Evolutionary conservation across 75 land plant species (phyloP).

Genomic region (Adiantum capillusveneris): DNA sequence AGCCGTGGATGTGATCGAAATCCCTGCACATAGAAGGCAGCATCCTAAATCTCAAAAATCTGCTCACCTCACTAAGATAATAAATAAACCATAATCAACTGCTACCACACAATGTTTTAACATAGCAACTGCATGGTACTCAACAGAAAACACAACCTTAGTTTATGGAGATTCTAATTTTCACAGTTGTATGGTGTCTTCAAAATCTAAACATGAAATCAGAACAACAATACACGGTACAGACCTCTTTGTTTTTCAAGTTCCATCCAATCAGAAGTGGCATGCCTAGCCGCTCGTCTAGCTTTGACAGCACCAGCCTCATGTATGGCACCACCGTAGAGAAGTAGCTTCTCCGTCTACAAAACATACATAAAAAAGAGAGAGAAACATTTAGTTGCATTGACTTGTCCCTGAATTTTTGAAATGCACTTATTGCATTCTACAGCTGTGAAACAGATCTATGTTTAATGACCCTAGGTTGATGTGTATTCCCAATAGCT

Average conservation of each 20-base stretch:
- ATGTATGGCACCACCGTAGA: conserved; percentile 53
- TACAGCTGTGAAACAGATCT: too few relatives aligned
- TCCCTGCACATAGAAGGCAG: conserved; percentile 24
- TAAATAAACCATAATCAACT: too few relatives aligned
- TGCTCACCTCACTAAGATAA: neutral
- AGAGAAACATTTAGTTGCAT: too few relatives aligned
- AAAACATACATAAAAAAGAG: neutral
- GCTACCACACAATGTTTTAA: too few relatives aligned
- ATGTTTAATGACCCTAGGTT: too few relatives aligned
- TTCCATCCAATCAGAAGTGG: conserved; percentile 54
- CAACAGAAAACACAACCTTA: too few relatives aligned
- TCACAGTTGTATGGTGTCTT: neutral
- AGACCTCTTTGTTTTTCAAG: conserved; percentile 45
- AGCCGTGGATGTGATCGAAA: conserved; percentile 48
- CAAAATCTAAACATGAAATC: too few relatives aligned
- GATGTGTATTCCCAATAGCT: too few relatives aligned
- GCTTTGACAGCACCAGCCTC: conserved; percentile 55
- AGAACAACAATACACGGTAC: neutral
- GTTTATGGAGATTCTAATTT: neutral
- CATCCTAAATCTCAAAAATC: too few relatives aligned
- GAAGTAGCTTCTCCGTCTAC: conserved; percentile 45
- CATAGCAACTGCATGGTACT: too few relatives aligned
- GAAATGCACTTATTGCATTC: too few relatives aligned
- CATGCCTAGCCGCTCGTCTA: conserved; percentile 40
- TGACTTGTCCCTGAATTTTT: too few relatives aligned